phyloP scores from a whole-genome alignment of 257 asterid species.

The Solanum habrochaites region DNA sequence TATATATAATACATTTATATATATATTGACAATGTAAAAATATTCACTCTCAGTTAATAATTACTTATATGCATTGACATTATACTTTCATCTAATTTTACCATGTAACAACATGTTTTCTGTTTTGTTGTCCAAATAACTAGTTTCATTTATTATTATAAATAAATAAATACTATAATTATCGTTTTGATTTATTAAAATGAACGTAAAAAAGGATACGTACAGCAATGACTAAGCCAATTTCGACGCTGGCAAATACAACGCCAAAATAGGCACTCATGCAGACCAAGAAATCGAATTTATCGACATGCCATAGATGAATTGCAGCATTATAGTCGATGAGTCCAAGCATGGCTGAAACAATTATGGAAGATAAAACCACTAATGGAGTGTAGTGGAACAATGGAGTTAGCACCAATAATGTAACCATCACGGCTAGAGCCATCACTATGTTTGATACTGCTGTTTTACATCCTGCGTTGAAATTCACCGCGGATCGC shows the following conservation, averaged over 20 bases:
- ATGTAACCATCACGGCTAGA: conserved; percentile 70
- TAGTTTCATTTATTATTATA: background rate
- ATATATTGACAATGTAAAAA: too few species aligned
- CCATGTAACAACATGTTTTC: background rate
- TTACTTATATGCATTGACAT: background rate
- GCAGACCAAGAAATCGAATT: conserved; percentile 85
- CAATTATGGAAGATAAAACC: conserved; percentile 70
- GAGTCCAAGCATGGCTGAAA: conserved; percentile 94
- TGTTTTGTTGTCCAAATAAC: background rate
- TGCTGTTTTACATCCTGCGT: conserved; percentile 96
- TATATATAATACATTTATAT: too few species aligned
- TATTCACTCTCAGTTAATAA: too few species aligned
- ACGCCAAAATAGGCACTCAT: conserved; percentile 72
- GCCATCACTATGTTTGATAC: conserved; percentile 97
- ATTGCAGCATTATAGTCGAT: conserved; percentile 83
- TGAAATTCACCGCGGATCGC: conserved; percentile 90
- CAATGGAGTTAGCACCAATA: conserved; percentile 63
- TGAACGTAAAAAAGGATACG: background rate
- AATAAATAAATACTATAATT: too few species aligned
- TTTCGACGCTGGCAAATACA: conserved; percentile 65
- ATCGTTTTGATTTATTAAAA: background rate
- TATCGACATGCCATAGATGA: conserved; percentile 80
- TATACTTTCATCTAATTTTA: background rate
- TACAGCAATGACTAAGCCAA: conserved; percentile 77
- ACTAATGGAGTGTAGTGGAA: conserved; percentile 89